Base-by-base conservation (phyloP, 1,284 basidiomycete genomes). In the Ceratobasidium sp. region DNA sequence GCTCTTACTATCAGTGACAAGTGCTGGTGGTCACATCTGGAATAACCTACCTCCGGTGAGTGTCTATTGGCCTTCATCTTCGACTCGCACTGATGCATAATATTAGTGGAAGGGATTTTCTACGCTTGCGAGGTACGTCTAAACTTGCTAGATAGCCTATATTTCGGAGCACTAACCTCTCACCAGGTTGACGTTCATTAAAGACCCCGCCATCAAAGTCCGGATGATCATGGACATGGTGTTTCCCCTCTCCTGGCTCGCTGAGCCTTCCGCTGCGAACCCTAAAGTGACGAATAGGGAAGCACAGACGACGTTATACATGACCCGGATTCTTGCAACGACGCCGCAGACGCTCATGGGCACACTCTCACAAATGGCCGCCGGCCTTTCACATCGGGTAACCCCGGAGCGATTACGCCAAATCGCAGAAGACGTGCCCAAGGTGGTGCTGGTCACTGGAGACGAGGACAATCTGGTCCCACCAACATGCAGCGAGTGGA, bases 281-380 rank as follows among this genome's bases (percentile, higher is more conserved):
- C 73, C 82, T 38, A 84, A 83, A 7, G 82, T 85, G 47, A 89
- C 86, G n/a, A 91, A 92, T 74, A 77, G 81, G 10, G 82, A 89
- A 71, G 75, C 88, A 13, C 84, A 89, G 74, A 74, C 75, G 0
- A 82, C 82, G 76, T 88, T 87, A 60, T 20, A 79, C 73, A 76
- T 81, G 35, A 80, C 79, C 50, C 87, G 90, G 20, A 80, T 87
- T 49, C 74, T 78, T 1, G 79, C 87, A 2, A 87, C 86, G 0
- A 84, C 82, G 12, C 83, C 85, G 0, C 92, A 93, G 73, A 80
- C 80, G 0, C 76, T 87, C 40, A 74, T 85, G 13, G 93, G 92
- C 0, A 80, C 85, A 20, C 71, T 94, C 1, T 91, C 89, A 1
- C 93, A 95, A 76, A 88, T 92, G 84, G 81, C 79, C 4, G 91